Evolutionary conservation across 2,329 filamentous ascomycete genomes (phyloP), one percentile per base, ranked within the genome.

Genomic region (Xylaria sp.): DNA sequence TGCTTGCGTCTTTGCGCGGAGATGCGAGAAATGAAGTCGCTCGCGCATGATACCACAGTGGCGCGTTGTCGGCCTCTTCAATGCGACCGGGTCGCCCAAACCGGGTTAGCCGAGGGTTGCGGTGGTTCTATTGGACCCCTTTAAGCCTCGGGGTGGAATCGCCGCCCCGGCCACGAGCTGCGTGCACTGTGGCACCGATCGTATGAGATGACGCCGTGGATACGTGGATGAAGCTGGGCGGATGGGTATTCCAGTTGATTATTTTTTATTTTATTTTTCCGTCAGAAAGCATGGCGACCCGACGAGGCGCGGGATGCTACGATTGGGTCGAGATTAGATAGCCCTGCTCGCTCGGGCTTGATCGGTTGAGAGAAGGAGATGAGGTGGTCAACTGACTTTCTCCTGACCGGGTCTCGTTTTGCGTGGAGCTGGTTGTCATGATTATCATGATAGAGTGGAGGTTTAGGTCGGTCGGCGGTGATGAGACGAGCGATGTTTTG

Each of bases 91-190:
- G 21, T 27, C 11, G 27, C 7, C 27, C 27, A 19, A 17, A 3
- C 14, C 11, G 11, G 34, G 11, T 36, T 36, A 36, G 34, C 30
- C 14, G 24, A 11, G 45, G 30, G 24, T 17, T 36, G 34, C 47
- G 21, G 57, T 39, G 27, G 30, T 39, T 32, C 47, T 56, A 48
- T 55, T 62, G 32, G 36, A 14, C 32, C 47, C 19, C 47, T 36
- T 55, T 6, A 36, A 51, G 48, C 21, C 27, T 51, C 24, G 24
- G 24, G 24, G 24, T 27, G 24, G 24, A 27, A 27, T 27, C 24
- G 24, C 24, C 11, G 11, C 39, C 17, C 42, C 5, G 30, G 11
- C 27, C 24, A 50, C 34, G 34, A 11, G 34, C 34, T 36, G 34
- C 6, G 34, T 60, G 57, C 19, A 36, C 30, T 50, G 45, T 60